Evolutionary conservation across 2,329 filamentous ascomycete species (phyloP).

Genomic region (Aspergillus arachidicola): DNA sequence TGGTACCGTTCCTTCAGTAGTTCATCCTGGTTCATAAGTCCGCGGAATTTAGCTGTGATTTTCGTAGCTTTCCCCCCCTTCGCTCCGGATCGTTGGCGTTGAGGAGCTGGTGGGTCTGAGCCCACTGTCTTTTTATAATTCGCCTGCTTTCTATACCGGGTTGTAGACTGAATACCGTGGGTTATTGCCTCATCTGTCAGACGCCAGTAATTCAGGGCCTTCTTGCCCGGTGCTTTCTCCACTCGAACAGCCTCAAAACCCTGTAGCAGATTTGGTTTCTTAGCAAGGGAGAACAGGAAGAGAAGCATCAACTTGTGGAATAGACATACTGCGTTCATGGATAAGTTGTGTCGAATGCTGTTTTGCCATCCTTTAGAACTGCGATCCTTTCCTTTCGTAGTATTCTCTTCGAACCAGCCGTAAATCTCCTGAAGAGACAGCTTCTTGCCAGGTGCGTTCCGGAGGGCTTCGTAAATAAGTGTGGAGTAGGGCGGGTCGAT

Average conservation of each 20-base stretch:
- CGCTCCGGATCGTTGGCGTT: constrained; percentile 45
- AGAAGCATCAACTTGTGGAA: constrained; percentile 12
- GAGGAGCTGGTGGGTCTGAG: constrained; percentile 41
- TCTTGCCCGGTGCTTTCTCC: constrained; percentile 48
- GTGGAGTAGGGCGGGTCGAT: constrained; percentile 74
- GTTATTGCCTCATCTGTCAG: constrained; percentile 69
- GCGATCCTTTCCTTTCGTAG: constrained; percentile 67
- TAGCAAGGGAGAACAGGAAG: constrained; percentile 13
- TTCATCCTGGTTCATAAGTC: constrained; percentile 28
- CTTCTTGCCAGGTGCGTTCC: constrained; percentile 64
- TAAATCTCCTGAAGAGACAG: constrained; percentile 88
- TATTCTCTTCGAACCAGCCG: constrained; percentile 83
- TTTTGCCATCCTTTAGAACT: constrained; percentile 84
- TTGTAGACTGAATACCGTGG: constrained; percentile 79
- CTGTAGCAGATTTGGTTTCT: constrained; percentile 21
- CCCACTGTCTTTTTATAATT: constrained; percentile 42
- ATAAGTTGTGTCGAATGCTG: constrained; percentile 91
- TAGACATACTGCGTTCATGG: constrained; percentile 82
- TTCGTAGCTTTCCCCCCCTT: constrained; percentile 45
- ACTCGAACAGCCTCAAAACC: constrained; percentile 59
- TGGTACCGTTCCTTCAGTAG: constrained; percentile 23
- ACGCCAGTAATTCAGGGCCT: constrained; percentile 75
- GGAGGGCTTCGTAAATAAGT: constrained; percentile 76
- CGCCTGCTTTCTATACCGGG: constrained; percentile 66
- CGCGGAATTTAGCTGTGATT: constrained; percentile 35